These are phyloP conservation scores for Paracamarosporium sp. DNA, from an alignment of 2,329 filamentous ascomycete genomes.

Conservation along the genomic window DNA sequence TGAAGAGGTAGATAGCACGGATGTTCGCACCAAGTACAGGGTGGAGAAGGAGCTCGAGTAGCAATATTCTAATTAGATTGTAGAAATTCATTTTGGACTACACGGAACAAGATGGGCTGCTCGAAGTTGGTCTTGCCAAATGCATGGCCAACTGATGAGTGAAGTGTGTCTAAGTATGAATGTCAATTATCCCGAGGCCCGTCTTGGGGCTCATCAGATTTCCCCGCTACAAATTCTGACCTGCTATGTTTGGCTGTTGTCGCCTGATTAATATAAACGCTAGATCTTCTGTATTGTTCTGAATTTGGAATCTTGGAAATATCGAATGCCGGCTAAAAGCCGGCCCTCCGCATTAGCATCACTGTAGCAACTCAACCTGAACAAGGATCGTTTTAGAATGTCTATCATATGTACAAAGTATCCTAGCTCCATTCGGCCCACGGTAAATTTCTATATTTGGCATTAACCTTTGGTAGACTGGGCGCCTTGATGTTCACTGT, in stretches of 20 bases:
- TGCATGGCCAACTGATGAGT: not conserved
- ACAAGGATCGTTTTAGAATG: not conserved
- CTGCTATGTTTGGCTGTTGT: not conserved
- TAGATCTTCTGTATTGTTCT: not conserved
- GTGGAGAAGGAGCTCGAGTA: slow-evolving; percentile 13
- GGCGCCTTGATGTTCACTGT: not conserved
- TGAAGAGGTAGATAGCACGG: slow-evolving; percentile 25
- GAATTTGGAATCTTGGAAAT: not conserved
- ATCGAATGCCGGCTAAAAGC: not conserved
- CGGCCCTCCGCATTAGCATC: not conserved
- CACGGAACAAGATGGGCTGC: not conserved
- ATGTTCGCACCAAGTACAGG: slow-evolving; percentile 14
- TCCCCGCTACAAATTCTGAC: not conserved
- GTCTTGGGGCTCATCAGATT: not conserved
- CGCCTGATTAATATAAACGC: not conserved
- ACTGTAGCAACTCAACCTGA: not conserved
- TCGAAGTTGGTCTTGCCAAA: not conserved
- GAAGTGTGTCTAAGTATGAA: not conserved
- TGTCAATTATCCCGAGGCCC: not conserved
- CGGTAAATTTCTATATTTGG: not conserved
- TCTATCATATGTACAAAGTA: not conserved
- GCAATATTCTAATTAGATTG: slow-evolving; percentile 2
- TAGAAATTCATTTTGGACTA: slow-evolving; percentile 6
- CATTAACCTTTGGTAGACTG: not conserved
- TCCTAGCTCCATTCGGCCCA: not conserved